Evolutionary conservation across 345 rosid species (phyloP), one percentile per base, ranked within the genome.

Genomic region (Eucalyptus fibrosa): DNA sequence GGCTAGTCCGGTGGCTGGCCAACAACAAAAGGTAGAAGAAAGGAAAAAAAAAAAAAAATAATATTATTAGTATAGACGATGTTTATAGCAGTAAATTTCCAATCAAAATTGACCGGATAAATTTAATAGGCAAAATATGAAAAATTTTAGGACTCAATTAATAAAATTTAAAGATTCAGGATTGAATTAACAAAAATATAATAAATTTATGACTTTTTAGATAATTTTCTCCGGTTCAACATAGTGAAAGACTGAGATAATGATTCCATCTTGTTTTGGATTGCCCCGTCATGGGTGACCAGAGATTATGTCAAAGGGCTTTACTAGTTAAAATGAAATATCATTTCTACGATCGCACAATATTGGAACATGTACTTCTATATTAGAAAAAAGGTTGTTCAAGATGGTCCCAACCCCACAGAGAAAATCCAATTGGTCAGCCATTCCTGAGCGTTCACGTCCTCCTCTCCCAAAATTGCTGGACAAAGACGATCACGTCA

Each of bases 141-240:
- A 23, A 9, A 56, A 56, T 0, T 56, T 24, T 56, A 24, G 3
- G 0, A 56, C 26, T 55, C 28, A 21, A 9, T 23, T 56, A 1
- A 9, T 4, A 24, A 24, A 56, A 56, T 9, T 4, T 23, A 23
- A 56, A 56, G 13, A 23, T 56, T 56, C 1, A 1, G 0, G 6
- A 56, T 56, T 56, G 12, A 56, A 56, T 56, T 56, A 24, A 56
- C 13, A 56, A 56, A 56, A 56, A 9, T 56, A 56, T 1, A 56
- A 56, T 56, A 56, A 23, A 56, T 56, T 9, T 24, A 56, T 0
- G 30, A 56, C 3, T 56, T 23, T 56, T 56, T 56, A 56, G 13
- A 56, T 23, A 24, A 56, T 56, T 24, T 56, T 24, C 30, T 56
- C 6, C 7, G 1, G 7, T 59, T 60, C 8, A 30, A 62, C 2